These are phyloP conservation scores for Phycomyces nitens DNA, from an alignment of 192 early-diverging fungal species.

Conservation along the genomic window DNA sequence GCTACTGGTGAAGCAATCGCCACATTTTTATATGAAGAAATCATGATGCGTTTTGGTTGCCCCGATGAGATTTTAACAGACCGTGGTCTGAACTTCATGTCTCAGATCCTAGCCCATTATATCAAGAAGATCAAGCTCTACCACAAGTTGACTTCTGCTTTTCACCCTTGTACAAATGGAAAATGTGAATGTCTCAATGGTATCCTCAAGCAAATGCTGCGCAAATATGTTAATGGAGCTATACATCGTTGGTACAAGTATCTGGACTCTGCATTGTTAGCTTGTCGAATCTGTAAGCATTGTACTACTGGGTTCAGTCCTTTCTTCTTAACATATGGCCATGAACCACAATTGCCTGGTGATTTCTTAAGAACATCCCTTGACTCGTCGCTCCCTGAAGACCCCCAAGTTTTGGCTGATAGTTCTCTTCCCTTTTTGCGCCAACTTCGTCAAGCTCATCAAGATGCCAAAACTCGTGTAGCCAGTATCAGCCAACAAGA, in stretches of 20 bases:
- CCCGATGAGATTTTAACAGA: constrained; percentile 24
- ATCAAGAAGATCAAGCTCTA: constrained; percentile 1
- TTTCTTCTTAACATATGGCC: constrained; percentile 9
- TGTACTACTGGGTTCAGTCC: constrained; percentile 2
- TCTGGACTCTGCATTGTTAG: constrained; percentile 6
- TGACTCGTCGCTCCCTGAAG: background rate
- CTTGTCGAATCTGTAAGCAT: constrained; percentile 11
- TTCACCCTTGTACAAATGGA: constrained; percentile 15
- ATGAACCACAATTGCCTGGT: background rate
- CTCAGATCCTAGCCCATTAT: constrained; percentile 11
- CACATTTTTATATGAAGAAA: constrained; percentile 30
- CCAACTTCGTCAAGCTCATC: background rate
- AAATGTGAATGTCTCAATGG: constrained; percentile 23
- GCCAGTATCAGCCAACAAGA: background rate
- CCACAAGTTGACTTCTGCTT: constrained; percentile 21
- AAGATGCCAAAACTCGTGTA: background rate
- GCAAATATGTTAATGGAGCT: background rate
- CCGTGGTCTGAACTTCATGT: constrained; percentile 22
- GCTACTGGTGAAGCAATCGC: constrained; percentile 19
- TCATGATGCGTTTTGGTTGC: constrained; percentile 19
- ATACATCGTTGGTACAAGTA: constrained; percentile 16
- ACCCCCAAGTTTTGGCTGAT: background rate
- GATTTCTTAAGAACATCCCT: background rate
- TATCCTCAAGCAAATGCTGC: constrained; percentile 10
- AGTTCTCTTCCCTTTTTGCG: constrained; percentile 16